These are phyloP conservation scores for Neolentinus lepideus DNA, from an alignment of 1,284 basidiomycete genomes.

Conservation along the genomic window DNA sequence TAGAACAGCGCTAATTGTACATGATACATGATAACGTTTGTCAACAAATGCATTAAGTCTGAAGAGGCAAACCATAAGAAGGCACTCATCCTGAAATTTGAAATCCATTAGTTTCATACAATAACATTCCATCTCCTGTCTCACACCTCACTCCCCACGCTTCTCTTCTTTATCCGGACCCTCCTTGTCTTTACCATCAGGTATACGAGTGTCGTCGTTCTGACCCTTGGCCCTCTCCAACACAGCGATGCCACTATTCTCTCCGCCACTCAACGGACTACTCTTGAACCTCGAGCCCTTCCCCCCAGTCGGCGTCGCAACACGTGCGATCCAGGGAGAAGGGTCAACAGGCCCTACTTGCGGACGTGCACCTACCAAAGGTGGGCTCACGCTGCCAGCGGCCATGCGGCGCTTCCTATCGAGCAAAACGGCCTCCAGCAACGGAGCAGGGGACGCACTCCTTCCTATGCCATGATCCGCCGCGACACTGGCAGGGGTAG, in stretches of 20 bases:
- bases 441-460: conserved; percentile 38
- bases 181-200: conserved; percentile 22
- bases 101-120: neutral
- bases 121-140: neutral
- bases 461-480: conserved; percentile 11
- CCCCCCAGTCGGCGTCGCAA: conserved; percentile 10
- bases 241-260: conserved; percentile 33
- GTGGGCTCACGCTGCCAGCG: conserved; percentile 12
- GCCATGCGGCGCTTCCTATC: conserved; percentile 45
- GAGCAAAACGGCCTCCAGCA: conserved; percentile 55
- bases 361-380: conserved; percentile 3
- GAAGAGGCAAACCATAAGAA: no score
- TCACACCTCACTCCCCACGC: neutral
- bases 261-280: conserved; percentile 44
- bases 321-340: neutral
- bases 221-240: conserved; percentile 13
- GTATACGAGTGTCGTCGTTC: conserved; percentile 16
- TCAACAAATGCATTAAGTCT: no score
- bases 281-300: conserved; percentile 67
- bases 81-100: no score
- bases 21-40: no score
- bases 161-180: conserved; percentile 21
- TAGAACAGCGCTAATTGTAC: no score
- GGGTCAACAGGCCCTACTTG: conserved; percentile 13
- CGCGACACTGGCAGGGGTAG: conserved; percentile 11